A percentile compares a stretch with the other conserved stretches of the same genome.
These are phyloP conservation scores for Pseudogymnoascus sp. DNA, from an alignment of 2,329 filamentous ascomycete species.

Conservation along the genomic window DNA sequence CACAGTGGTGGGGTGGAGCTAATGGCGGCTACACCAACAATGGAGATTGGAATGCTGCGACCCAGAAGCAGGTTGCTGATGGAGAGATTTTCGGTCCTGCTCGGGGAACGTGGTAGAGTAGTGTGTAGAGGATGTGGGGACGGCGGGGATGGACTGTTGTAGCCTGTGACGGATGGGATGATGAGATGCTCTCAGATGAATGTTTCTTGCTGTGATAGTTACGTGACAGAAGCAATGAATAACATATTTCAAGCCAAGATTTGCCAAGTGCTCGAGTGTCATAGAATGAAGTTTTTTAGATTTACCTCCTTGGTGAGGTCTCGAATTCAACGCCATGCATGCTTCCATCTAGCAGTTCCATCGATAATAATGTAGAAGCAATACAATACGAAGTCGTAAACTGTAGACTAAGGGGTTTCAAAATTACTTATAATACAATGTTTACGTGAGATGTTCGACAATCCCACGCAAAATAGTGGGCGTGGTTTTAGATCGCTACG, in stretches of 20 bases:
- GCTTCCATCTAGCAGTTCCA: background rate
- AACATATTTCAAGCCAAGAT: background rate
- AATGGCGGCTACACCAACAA: slow-evolving; percentile 39
- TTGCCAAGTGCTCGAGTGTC: background rate
- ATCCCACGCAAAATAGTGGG: background rate
- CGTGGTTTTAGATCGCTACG: background rate
- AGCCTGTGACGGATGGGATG: background rate
- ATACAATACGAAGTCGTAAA: background rate
- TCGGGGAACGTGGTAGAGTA: background rate
- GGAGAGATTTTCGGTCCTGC: slow-evolving; percentile 57
- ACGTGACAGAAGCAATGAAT: background rate
- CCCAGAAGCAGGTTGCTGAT: slow-evolving; percentile 44
- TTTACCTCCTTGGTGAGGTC: background rate
- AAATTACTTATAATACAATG: background rate
- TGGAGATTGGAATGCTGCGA: slow-evolving; percentile 34
- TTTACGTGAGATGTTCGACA: background rate
- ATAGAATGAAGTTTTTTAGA: background rate
- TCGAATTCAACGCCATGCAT: background rate
- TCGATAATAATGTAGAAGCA: background rate
- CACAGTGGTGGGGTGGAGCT: slow-evolving; percentile 46
- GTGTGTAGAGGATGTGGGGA: background rate
- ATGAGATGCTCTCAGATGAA: background rate
- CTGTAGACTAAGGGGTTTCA: background rate
- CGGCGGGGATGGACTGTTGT: background rate
- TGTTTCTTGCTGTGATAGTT: background rate